Evolutionary conservation across 225 moss, liverwort and hornwort genomes (phyloP).

Genomic region (Pseudisothecium myosuroides): DNA sequence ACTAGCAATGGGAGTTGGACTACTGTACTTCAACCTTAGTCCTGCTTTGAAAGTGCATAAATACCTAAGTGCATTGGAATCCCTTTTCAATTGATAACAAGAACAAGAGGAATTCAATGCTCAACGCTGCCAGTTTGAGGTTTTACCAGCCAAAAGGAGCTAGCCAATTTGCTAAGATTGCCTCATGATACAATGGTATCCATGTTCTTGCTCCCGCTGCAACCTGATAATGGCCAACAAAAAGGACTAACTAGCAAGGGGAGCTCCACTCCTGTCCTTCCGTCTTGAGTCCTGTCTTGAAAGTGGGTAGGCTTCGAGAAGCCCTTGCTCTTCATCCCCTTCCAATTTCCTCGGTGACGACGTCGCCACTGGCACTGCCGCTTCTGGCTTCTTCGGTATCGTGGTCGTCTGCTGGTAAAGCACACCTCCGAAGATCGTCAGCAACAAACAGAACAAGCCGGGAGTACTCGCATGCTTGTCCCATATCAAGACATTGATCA

Average conservation of each 20-base stretch:
- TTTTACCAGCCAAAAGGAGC: background rate
- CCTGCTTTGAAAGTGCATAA: background rate
- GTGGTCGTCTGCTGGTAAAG: slow-evolving; percentile 47
- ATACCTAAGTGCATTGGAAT: background rate
- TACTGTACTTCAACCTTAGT: slow-evolving; percentile 10
- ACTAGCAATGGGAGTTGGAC: background rate
- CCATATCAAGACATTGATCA: slow-evolving; percentile 64
- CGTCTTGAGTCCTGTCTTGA: slow-evolving; percentile 20
- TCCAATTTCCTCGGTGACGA: background rate
- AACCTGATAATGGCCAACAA: background rate
- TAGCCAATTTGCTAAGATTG: background rate
- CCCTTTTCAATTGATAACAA: background rate
- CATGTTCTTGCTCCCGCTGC: background rate
- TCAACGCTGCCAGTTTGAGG: background rate
- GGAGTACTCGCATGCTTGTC: slow-evolving; percentile 48
- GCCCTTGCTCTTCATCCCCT: slow-evolving; percentile 41
- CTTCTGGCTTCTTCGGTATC: background rate
- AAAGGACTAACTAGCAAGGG: background rate
- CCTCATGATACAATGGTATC: background rate
- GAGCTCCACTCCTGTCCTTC: slow-evolving; percentile 6
- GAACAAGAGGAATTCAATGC: background rate
- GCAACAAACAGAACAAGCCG: slow-evolving; percentile 30
- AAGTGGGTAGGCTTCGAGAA: slow-evolving; percentile 5
- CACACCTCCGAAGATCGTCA: slow-evolving; percentile 48
- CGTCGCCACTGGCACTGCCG: background rate